A percentile compares a stretch with the other conserved stretches of the same genome.
Conservation (phyloP, 768 basidiomycete genomes). For the Daedaleopsis nitida region DNA sequence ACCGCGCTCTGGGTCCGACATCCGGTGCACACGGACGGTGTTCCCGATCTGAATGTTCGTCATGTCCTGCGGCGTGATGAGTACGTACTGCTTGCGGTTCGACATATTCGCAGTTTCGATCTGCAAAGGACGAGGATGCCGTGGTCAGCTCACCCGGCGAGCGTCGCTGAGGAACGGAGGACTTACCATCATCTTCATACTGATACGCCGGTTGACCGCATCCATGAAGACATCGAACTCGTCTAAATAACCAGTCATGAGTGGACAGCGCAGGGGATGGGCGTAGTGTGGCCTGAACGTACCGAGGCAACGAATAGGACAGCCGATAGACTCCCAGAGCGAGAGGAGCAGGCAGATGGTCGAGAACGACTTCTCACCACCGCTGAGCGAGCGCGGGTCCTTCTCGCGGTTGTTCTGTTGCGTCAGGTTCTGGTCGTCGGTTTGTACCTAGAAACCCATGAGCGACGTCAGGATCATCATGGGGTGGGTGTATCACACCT, state of each 20-base stretch:
- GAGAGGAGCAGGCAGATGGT: conserved; percentile 94
- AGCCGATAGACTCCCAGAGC: conserved; percentile 94
- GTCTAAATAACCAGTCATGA: conserved; percentile 45
- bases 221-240: conserved; percentile 99
- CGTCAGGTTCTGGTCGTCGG: conserved; percentile 72
- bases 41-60: conserved; percentile 66
- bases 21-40: conserved; percentile 73
- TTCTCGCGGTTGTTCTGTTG: conserved; percentile 65
- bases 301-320: conserved; percentile 92
- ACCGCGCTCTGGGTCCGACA: conserved; percentile 79
- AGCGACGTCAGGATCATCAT: neutral
- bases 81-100: conserved; percentile 88
- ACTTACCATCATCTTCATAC: conserved; percentile 92
- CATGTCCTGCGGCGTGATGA: conserved; percentile 97
- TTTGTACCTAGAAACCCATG: conserved; percentile 59
- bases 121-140: conserved; percentile 36
- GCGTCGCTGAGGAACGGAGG: neutral
- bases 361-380: conserved; percentile 96
- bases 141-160: neutral
- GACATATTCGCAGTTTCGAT: conserved; percentile 88
- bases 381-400: conserved; percentile 84
- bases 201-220: conserved; percentile 86
- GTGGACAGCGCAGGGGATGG: neutral
- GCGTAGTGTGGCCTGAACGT: conserved; percentile 18
- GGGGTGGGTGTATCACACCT: conserved; percentile 39